These are phyloP conservation scores for Linderina pennispora DNA, from an alignment of 192 early-diverging fungal species.

Conservation along the genomic window DNA sequence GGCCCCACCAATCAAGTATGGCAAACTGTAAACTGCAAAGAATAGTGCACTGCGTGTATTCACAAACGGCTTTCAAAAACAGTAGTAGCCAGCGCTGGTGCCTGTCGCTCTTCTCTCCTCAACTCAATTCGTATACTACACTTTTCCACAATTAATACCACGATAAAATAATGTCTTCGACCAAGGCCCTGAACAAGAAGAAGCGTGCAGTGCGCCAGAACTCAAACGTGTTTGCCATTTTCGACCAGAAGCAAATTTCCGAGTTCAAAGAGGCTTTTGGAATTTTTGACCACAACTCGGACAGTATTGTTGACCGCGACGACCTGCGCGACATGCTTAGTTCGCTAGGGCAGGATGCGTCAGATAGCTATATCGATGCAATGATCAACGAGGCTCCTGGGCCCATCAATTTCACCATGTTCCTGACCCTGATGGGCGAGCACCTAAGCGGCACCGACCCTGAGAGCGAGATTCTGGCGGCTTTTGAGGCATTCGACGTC, in stretches of 20 bases:
- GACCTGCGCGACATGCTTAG: constrained; percentile 88
- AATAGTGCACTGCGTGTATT: too few relatives aligned
- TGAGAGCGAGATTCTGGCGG: constrained; percentile 82
- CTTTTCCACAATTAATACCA: too few relatives aligned
- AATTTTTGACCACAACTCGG: constrained; percentile 89
- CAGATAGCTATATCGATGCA: constrained; percentile 76
- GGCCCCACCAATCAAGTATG: too few relatives aligned
- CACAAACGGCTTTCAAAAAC: too few relatives aligned
- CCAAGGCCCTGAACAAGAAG: constrained; percentile 70
- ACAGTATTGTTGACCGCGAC: constrained; percentile 87
- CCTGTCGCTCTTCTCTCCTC: too few relatives aligned
- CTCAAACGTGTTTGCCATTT: constrained; percentile 97
- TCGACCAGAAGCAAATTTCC: constrained; percentile 91
- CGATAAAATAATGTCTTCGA: too few relatives aligned
- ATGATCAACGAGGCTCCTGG: constrained; percentile 88
- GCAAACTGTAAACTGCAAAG: too few relatives aligned
- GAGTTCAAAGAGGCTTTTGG: constrained; percentile 97
- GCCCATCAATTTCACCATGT: constrained; percentile 97
- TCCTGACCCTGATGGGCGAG: constrained; percentile 92
- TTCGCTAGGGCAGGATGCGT: constrained; percentile 60
- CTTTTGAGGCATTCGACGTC: constrained; percentile 92
- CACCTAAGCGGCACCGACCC: constrained; percentile 89
- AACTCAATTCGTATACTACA: too few relatives aligned
- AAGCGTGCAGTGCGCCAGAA: constrained; percentile 89
- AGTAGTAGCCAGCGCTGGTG: too few relatives aligned